phyloP scores from a whole-genome alignment of 1,284 basidiomycete genomes.

The Gomphus bonarii region DNA sequence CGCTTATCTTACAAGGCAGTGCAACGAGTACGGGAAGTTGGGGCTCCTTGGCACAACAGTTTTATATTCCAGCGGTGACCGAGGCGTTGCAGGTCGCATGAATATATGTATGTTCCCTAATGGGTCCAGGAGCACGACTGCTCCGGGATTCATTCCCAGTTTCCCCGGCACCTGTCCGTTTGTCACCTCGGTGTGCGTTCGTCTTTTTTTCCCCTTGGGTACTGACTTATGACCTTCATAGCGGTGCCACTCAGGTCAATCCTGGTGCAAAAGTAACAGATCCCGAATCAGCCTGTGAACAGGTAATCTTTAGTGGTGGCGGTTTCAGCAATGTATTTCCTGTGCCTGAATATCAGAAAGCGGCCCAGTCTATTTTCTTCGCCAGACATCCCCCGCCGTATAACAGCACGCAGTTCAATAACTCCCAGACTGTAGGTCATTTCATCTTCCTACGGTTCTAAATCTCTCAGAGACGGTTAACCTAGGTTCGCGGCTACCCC shows the following conservation, averaged over 20 bases:
- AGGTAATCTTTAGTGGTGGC: conserved; percentile 34
- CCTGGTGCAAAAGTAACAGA: conserved; percentile 28
- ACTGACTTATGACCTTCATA: neutral
- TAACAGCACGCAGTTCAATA: conserved; percentile 19
- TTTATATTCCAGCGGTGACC: conserved; percentile 31
- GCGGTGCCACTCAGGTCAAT: conserved; percentile 39
- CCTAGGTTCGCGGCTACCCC: conserved; percentile 14
- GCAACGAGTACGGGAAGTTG: conserved; percentile 43
- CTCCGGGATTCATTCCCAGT: conserved; percentile 34
- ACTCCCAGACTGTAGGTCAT: conserved; percentile 20
- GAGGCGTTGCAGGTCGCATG: conserved; percentile 38
- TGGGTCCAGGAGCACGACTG: conserved; percentile 24
- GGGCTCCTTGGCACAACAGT: conserved; percentile 36
- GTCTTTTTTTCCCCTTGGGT: neutral
- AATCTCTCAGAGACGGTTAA: neutral
- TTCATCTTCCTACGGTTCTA: neutral
- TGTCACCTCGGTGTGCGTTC: conserved; percentile 41
- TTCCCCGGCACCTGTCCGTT: conserved; percentile 52
- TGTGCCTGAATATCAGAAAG: conserved; percentile 28
- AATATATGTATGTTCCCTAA: conserved; percentile 31
- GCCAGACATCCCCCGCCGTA: conserved; percentile 21
- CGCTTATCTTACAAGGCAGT: conserved; percentile 39
- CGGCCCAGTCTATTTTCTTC: conserved; percentile 23
- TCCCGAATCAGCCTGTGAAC: conserved; percentile 28
- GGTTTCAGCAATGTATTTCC: conserved; percentile 28